Percentiles rank a stretch among this genome's conserved stretches.
These are phyloP conservation scores for Theobroma grandiflorum DNA, from an alignment of 441 rosid species.

Conservation along the genomic window DNA sequence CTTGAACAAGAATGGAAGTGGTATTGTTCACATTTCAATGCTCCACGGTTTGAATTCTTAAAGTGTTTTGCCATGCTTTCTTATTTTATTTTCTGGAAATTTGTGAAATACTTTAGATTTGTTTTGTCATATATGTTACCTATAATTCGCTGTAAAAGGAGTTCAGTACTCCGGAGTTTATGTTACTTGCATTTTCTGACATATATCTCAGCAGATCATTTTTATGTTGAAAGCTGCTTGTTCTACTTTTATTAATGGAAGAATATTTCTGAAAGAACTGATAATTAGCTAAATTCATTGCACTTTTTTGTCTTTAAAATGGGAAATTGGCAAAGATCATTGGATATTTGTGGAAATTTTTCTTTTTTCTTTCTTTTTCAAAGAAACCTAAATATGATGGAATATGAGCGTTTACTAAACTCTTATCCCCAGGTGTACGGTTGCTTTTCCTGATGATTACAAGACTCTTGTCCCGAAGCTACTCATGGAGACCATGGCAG, in stretches of 20 bases:
- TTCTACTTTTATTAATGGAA: too few species aligned
- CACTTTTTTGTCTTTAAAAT: background rate
- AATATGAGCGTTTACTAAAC: conserved; percentile 22
- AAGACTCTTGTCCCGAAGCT: conserved; percentile 83
- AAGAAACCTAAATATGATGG: background rate
- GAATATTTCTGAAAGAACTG: too few species aligned
- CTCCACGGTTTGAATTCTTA: background rate
- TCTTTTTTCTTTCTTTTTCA: background rate
- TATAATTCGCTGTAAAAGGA: conserved; percentile 8
- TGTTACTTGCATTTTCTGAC: too few species aligned
- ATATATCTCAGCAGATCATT: too few species aligned
- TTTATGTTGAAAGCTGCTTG: too few species aligned
- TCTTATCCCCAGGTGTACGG: conserved; percentile 71
- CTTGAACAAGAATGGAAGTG: conserved; percentile 99
- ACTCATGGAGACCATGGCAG: conserved; percentile 85
- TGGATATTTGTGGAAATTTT: background rate
- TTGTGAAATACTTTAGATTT: background rate
- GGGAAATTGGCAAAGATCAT: background rate
- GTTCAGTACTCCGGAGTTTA: background rate
- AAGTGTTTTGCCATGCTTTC: background rate
- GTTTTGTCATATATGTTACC: background rate
- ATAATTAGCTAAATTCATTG: background rate
- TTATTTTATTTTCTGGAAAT: conserved; percentile 9
- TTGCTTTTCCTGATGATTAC: conserved; percentile 96
- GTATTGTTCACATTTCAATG: conserved; percentile 47